Evolutionary conservation across 2,329 filamentous ascomycete species (phyloP).

Genomic region (Aspergillus clavatus): DNA sequence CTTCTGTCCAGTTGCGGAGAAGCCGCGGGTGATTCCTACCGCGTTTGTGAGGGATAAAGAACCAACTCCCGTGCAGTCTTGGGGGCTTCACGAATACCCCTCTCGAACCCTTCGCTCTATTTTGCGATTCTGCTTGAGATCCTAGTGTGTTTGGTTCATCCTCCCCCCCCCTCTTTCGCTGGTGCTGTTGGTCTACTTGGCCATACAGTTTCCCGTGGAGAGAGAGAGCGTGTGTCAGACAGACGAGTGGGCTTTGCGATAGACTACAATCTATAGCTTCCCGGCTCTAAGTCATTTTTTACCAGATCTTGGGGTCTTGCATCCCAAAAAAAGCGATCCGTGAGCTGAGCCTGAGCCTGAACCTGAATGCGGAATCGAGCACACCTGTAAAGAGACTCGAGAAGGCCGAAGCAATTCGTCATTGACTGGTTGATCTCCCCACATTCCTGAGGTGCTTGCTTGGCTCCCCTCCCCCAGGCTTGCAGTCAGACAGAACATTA

Average conservation of each 20-base stretch:
- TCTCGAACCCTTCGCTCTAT: background rate
- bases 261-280: too few species aligned
- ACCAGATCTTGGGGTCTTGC: too few species aligned
- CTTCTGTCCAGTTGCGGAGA: background rate
- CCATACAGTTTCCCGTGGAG: too few species aligned
- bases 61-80: background rate
- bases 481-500: constrained; percentile 4
- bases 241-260: too few species aligned
- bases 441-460: constrained; percentile 15
- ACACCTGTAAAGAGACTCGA: background rate
- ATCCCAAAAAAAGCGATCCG: too few species aligned
- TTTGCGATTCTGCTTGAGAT: background rate
- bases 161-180: too few species aligned
- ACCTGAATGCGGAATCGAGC: background rate
- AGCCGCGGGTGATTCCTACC: background rate
- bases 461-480: constrained; percentile 3
- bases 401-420: constrained; percentile 7
- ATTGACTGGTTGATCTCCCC: constrained; percentile 14
- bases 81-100: background rate
- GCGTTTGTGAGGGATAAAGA: background rate
- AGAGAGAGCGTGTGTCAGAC: too few species aligned
- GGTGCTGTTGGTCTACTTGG: too few species aligned
- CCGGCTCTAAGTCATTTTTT: too few species aligned
- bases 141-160: too few species aligned
- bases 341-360: background rate